Percentiles rank a stretch among this genome's conserved stretches.
phyloP scores from a whole-genome alignment of 352 stramenopile species.

The Halophytophthora batemanensis region DNA sequence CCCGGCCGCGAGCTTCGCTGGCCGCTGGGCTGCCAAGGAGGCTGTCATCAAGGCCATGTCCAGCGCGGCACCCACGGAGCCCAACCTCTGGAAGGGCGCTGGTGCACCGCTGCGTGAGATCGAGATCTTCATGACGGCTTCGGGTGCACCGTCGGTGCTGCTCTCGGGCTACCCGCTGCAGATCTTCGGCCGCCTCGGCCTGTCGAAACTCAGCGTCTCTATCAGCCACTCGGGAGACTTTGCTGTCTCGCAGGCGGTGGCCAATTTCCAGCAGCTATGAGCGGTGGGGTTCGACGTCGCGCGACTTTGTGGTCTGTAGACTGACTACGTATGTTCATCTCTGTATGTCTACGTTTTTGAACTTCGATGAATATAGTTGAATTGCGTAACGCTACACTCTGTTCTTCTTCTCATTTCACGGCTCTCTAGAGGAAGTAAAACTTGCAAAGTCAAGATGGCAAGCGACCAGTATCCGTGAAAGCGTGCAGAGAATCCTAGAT shows the following conservation, averaged over 20 bases:
- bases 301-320: too few relatives aligned
- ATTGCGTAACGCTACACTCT: too few relatives aligned
- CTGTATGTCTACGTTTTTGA: too few relatives aligned
- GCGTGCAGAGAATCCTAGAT: too few relatives aligned
- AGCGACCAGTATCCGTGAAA: too few relatives aligned
- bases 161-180: conserved; percentile 74
- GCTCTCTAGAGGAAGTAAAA: too few relatives aligned
- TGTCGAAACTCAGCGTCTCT: conserved; percentile 78
- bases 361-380: too few relatives aligned
- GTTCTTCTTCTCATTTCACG: too few relatives aligned
- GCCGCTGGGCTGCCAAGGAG: conserved; percentile 87
- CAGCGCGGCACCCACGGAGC: conserved; percentile 54
- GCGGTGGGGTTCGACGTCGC: too few relatives aligned
- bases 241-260: conserved; percentile 80
- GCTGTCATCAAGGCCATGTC: conserved; percentile 91
- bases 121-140: conserved; percentile 80
- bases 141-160: conserved; percentile 70
- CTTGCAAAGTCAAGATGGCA: too few relatives aligned
- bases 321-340: too few relatives aligned
- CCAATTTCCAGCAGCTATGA: conserved; percentile 56
- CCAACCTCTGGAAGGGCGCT: conserved; percentile 72
- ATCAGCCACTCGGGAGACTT: conserved; percentile 90
- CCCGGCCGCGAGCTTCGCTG: conserved; percentile 83
- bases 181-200: conserved; percentile 72
- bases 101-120: conserved; percentile 79